Base-by-base conservation (phyloP, 352 stramenopile species). In the Phytophthora uliginosa region DNA sequence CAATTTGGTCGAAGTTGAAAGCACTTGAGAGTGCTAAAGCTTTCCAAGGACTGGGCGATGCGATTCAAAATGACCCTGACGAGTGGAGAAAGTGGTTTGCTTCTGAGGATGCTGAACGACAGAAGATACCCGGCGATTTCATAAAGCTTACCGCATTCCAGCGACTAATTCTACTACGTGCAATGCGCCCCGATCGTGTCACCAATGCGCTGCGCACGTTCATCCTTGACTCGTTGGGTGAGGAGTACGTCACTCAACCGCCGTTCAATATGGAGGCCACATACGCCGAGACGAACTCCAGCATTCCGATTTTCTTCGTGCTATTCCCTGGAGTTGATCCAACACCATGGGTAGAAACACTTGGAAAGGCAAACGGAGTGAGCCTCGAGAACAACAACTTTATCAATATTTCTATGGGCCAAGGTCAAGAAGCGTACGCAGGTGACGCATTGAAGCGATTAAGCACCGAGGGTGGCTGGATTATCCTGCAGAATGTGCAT, bases 41-140 rank as follows among this genome's bases (percentile, higher is more conserved):
- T 24, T 99, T 99, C 66, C 77, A 94, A 53, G 94, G 92, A 42
- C 74, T 99, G 9, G 96, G 96, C 7, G 97, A 99, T 78, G 91
- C 86, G 22, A 98, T 99, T 74, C 98, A 99, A 73, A 98, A 95
- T 55, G 97, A 99, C 56, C 96, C 94, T 2, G 98, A 99, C 66
- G 97, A 99, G 38, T 99, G 98, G 97, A 74, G 88, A 31, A 92
- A 94, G 72, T 99, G 96, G 96, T 99, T 99, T 79, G 95, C 98
- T 38, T 85, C 95, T 0, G 95, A 99, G 77, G 95, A 99, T 61
- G 95, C 95, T 2, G 98, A 99, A 81, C 81, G 90, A 18, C 89
- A 95, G 26, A 98, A 98, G 64, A 84, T 99, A 2, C 98, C 98
- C 34, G 97, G 97, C 4, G 95, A 99, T 69, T 98, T 97, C 54